Evolutionary conservation across 805 yeast species (phyloP).

Genomic region (Lipomyces oligophaga): DNA sequence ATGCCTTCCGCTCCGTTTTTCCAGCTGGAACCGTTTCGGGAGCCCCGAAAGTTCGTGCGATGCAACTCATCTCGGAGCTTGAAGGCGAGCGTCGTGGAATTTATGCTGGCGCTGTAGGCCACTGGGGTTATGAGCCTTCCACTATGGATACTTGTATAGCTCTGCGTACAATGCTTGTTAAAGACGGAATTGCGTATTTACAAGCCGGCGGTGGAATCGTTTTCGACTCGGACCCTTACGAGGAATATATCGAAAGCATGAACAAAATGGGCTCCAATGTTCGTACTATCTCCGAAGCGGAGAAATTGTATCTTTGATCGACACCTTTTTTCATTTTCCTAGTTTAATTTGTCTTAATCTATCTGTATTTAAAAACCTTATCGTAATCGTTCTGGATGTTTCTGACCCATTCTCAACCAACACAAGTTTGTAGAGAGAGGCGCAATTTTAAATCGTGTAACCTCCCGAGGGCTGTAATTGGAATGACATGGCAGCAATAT

Average conservation of each 20-base stretch:
- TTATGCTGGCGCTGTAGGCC: conserved; percentile 98
- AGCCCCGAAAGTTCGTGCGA: conserved; percentile 95
- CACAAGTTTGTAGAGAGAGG: too few relatives aligned
- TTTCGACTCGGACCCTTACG: conserved; percentile 88
- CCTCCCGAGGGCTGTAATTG: conserved; percentile 19
- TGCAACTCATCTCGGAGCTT: conserved; percentile 87
- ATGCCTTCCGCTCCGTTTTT: conserved; percentile 95
- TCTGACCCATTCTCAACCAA: too few relatives aligned
- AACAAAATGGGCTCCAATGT: conserved; percentile 95
- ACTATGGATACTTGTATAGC: conserved; percentile 98
- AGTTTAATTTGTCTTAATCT: too few relatives aligned
- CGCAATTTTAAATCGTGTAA: too few relatives aligned
- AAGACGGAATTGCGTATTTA: conserved; percentile 82
- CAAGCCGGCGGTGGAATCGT: conserved; percentile 99
- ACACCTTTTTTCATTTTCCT: too few relatives aligned
- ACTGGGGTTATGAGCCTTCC: conserved; percentile 93
- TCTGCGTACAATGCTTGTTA: conserved; percentile 91
- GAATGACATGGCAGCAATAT: conserved; percentile 44
- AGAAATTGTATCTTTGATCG: conserved; percentile 75
- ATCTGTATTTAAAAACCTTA: too few relatives aligned
- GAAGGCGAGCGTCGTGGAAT: conserved; percentile 93
- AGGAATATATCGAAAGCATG: conserved; percentile 93
- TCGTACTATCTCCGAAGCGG: conserved; percentile 88
- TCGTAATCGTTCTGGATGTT: too few relatives aligned
- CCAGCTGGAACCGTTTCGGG: conserved; percentile 99